Conservation (phyloP, 2,329 filamentous ascomycete species). For the Talaromyces marneffei region DNA sequence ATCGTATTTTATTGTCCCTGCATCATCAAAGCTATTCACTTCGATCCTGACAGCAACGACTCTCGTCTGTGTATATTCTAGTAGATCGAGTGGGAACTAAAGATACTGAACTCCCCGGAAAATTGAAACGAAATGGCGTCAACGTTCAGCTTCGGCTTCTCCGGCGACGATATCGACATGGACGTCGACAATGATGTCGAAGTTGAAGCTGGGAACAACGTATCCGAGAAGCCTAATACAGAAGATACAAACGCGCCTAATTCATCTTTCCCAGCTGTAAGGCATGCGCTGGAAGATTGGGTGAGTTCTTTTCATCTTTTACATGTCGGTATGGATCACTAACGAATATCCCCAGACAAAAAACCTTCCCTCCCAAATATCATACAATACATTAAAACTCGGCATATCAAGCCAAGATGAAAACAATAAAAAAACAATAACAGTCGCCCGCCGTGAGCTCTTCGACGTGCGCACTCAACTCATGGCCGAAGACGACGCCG, state of each 20-base stretch:
- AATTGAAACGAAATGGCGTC: constrained; percentile 23
- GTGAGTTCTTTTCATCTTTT: not conserved
- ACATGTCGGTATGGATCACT: not conserved
- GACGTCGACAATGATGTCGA: constrained; percentile 25
- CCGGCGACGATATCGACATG: constrained; percentile 53
- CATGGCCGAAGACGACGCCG: constrained; percentile 52
- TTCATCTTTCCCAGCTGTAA: constrained; percentile 4
- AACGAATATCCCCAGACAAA: constrained; percentile 40
- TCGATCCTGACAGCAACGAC: not conserved
- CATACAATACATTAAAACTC: constrained; percentile 47
- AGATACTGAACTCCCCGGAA: too few species aligned
- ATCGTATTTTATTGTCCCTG: not conserved
- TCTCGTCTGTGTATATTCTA: too few species aligned
- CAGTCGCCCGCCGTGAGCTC: constrained; percentile 53
- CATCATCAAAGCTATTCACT: not conserved
- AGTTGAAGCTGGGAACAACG: constrained; percentile 32
- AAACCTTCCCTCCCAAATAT: constrained; percentile 54
- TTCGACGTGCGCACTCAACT: constrained; percentile 60
- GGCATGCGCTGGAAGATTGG: constrained; percentile 13
- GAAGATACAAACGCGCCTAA: not conserved
- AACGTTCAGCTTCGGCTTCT: constrained; percentile 54
- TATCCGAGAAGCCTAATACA: constrained; percentile 45
- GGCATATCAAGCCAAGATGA: not conserved
- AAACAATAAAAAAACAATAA: not conserved
- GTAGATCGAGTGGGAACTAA: too few species aligned